Evolutionary conservation across 148 eudicot species (phyloP).

Genomic region (Rheum nobile): DNA sequence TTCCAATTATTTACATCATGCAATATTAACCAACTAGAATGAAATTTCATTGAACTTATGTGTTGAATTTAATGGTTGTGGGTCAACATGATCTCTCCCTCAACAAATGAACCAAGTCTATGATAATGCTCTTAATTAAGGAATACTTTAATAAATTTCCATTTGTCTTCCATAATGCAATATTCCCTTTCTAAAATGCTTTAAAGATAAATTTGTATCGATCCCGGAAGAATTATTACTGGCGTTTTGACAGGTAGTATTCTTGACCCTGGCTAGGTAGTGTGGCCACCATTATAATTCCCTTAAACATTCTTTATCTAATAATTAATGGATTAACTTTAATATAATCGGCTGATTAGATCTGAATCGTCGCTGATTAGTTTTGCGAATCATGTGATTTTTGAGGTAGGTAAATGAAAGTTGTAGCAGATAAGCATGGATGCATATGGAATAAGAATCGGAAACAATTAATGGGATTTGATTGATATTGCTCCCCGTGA

Average conservation of each 20-base stretch:
- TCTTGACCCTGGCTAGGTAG: background rate
- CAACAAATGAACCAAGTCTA: too few species aligned
- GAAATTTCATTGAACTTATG: too few species aligned
- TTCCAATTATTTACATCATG: too few species aligned
- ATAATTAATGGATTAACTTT: background rate
- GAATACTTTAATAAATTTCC: too few species aligned
- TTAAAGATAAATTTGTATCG: background rate
- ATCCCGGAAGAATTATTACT: too few species aligned
- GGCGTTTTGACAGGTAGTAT: background rate
- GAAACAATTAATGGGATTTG: slow-evolving; percentile 1
- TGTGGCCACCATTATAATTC: background rate
- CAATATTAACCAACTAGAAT: too few species aligned
- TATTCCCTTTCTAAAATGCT: background rate
- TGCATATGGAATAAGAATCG: background rate
- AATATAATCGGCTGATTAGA: background rate
- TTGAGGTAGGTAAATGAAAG: background rate
- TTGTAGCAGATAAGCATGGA: background rate
- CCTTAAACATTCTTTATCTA: background rate
- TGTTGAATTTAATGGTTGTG: too few species aligned
- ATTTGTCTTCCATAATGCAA: too few species aligned
- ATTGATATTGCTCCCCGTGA: background rate
- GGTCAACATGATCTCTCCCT: too few species aligned
- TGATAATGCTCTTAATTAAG: too few species aligned
- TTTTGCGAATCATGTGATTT: background rate
- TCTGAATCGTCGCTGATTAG: background rate